phyloP scores from a whole-genome alignment of 1,284 basidiomycete genomes.

The Retiboletus flavoniger region DNA sequence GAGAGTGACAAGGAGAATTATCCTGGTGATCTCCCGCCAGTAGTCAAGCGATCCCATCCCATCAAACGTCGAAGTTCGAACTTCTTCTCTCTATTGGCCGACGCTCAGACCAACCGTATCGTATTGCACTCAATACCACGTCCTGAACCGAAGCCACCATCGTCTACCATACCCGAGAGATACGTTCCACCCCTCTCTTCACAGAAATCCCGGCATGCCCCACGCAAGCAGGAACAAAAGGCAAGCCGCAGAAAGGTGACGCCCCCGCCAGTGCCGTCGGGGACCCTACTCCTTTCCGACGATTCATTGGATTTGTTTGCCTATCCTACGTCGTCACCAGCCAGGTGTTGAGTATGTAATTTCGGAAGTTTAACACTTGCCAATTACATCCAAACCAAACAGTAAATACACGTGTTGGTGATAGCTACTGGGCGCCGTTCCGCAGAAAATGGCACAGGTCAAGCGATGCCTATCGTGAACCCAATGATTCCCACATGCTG shows the following conservation, averaged over 20 bases:
- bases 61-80: constrained; percentile 25
- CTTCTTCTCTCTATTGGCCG: constrained; percentile 47
- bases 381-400: neutral
- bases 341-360: constrained; percentile 21
- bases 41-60: constrained; percentile 2
- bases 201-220: constrained; percentile 12
- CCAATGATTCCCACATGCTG: neutral
- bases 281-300: constrained; percentile 39
- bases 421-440: neutral
- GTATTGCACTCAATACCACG: constrained; percentile 34
- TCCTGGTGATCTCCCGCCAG: constrained; percentile 6
- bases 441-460: neutral
- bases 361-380: neutral
- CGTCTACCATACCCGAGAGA: constrained; percentile 20
- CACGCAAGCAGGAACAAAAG: constrained; percentile 17
- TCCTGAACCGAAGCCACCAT: constrained; percentile 2
- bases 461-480: neutral
- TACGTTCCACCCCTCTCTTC: constrained; percentile 12
- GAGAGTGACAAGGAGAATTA: constrained; percentile 31
- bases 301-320: constrained; percentile 54
- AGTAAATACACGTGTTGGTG: neutral
- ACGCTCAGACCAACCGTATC: constrained; percentile 43
- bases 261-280: constrained; percentile 11
- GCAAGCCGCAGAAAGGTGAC: constrained; percentile 1
- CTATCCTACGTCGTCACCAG: constrained; percentile 35